These are phyloP conservation scores for Salvia sclarea DNA, from an alignment of 305 asterid species.

Conservation along the genomic window DNA sequence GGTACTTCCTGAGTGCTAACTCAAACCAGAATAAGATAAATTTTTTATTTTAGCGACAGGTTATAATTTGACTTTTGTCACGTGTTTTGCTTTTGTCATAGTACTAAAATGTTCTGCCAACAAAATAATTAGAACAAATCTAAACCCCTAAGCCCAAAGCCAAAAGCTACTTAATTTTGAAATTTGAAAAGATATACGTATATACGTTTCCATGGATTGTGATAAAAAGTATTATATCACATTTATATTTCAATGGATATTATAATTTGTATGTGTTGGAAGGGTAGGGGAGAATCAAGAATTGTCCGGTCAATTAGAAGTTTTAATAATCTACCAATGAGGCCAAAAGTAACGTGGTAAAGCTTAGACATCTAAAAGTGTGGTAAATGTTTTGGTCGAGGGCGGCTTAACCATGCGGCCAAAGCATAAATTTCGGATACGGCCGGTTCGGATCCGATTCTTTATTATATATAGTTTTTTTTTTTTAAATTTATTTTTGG, in stretches of 20 bases:
- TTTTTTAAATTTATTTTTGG: too few relatives aligned
- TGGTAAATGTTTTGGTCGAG: too few relatives aligned
- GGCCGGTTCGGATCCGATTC: too few relatives aligned
- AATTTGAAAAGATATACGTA: not conserved
- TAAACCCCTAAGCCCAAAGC: slow-evolving; percentile 22
- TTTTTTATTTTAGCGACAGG: slow-evolving; percentile 14
- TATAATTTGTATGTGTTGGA: not conserved
- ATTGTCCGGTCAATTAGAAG: not conserved
- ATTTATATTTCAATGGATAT: not conserved
- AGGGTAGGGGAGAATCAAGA: not conserved
- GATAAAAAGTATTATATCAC: not conserved
- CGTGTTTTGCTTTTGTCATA: slow-evolving; percentile 28
- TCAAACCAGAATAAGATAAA: slow-evolving; percentile 30
- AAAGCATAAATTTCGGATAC: too few relatives aligned
- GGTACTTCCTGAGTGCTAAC: slow-evolving; percentile 28
- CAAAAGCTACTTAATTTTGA: slow-evolving; percentile 18
- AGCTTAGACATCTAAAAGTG: too few relatives aligned
- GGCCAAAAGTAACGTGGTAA: too few relatives aligned
- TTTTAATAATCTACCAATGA: too few relatives aligned
- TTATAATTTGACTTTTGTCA: slow-evolving; percentile 31
- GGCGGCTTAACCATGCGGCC: too few relatives aligned
- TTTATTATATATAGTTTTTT: too few relatives aligned
- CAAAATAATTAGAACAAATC: not conserved
- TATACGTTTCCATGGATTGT: not conserved
- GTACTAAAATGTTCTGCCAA: not conserved